These are phyloP conservation scores for Aspergillus nidulans DNA, from an alignment of 495 filamentous ascomycete species.

Conservation along the genomic window DNA sequence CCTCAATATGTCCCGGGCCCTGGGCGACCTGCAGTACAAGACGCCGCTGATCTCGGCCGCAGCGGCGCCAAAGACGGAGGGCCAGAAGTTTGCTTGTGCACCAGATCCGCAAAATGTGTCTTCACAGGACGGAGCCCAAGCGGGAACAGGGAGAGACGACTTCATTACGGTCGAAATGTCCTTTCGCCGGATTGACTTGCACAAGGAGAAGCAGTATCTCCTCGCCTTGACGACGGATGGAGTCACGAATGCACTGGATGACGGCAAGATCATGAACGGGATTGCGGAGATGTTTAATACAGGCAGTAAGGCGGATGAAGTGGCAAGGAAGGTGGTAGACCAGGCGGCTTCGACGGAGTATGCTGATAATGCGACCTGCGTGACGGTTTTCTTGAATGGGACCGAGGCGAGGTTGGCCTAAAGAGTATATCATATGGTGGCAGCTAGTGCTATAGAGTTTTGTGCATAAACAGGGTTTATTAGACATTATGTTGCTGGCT, in stretches of 20 bases:
- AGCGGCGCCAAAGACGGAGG: not conserved
- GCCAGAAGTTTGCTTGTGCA: not conserved
- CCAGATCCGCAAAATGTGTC: too few relatives aligned
- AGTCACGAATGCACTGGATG: slow-evolving; percentile 7
- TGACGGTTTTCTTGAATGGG: slow-evolving; percentile 7
- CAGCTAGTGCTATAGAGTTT: too few relatives aligned
- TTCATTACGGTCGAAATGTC: slow-evolving; percentile 1
- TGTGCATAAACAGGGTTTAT: too few relatives aligned
- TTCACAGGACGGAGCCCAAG: too few relatives aligned
- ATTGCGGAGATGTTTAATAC: not conserved
- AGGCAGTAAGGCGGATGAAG: not conserved
- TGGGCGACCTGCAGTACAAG: slow-evolving; percentile 44
- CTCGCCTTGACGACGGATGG: slow-evolving; percentile 9
- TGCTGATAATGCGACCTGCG: slow-evolving; percentile 13
- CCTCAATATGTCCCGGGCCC: slow-evolving; percentile 41
- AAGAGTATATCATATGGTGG: too few relatives aligned
- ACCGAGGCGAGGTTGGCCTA: not conserved
- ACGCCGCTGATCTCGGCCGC: slow-evolving; percentile 29
- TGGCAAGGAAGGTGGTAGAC: not conserved
- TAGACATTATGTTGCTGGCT: too few relatives aligned
- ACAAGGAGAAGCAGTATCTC: not conserved
- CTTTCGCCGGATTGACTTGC: not conserved
- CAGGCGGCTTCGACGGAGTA: not conserved
- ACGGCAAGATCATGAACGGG: not conserved
- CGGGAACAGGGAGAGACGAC: not conserved